Evolutionary conservation across 805 yeast species (phyloP), one percentile per base, ranked within the genome.

Genomic region (Cyberlindnera euphorbiae): DNA sequence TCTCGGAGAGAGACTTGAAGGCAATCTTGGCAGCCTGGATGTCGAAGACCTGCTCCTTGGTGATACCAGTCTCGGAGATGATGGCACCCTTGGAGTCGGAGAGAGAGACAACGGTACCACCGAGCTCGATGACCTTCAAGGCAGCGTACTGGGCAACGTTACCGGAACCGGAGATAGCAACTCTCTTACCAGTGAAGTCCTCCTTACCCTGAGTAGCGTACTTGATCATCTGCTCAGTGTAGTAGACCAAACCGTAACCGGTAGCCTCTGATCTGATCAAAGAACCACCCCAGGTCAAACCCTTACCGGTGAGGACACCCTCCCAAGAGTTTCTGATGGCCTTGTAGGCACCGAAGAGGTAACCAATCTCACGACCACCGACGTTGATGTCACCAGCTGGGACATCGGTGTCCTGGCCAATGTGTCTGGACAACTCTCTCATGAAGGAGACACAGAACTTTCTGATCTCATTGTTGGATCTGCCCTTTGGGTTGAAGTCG

Each of bases 341-440:
- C 77, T 88, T 87, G 88, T 85, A 90, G 53, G 96, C 96, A 69
- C 98, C 98, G 56, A 87, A 93, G 63, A 90, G 71, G 84, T 64
- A 90, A 55, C 97, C 57, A 31, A 53, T 45, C 47, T 53, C 95
- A 38, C 57, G 44, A 56, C 96, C 97, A 71, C 96, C 96, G 48
- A 87, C 95, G 75, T 95, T 96, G 64, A 90, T 90, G 69, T 90
- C 98, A 68, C 98, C 98, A 52, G 98, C 98, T 61, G 98, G 98
- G 38, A 93, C 97, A 70, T 90, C 98, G 43, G 95, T 87, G 67
- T 85, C 90, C 61, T 83, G 88, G 46, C 97, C 98, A 69, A 90
- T 90, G 79, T 89, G 89, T 67, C 95, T 82, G 50, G 89, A 79
- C 57, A 90, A 79, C 71, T 90, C 96, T 66, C 86, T 75, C 96